A percentile compares a stretch with the other conserved stretches of the same genome.
These are phyloP conservation scores for Amanita rimosa DNA, from an alignment of 768 basidiomycete species.

Conservation along the genomic window DNA sequence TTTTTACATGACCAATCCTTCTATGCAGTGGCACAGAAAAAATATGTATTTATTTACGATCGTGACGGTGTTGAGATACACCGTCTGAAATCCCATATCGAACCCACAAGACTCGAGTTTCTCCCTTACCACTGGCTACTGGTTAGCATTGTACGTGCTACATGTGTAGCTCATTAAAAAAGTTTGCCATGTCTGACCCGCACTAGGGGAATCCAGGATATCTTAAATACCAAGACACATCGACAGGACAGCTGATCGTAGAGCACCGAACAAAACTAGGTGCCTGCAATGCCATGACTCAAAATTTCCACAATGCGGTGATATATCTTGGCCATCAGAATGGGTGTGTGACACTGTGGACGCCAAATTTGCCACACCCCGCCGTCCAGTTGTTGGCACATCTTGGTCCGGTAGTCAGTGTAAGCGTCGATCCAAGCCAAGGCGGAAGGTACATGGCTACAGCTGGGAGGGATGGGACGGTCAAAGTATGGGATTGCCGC, in stretches of 20 bases:
- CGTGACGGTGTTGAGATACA: slow-evolving; percentile 90
- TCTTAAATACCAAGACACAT: slow-evolving; percentile 94
- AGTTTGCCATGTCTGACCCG: not conserved
- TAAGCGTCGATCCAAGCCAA: slow-evolving; percentile 75
- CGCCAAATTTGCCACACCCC: slow-evolving; percentile 85
- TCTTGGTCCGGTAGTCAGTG: slow-evolving; percentile 71
- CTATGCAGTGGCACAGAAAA: slow-evolving; percentile 92
- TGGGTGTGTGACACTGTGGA: slow-evolving; percentile 94
- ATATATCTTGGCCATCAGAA: slow-evolving; percentile 93
- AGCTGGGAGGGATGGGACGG: slow-evolving; percentile 72
- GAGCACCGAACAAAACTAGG: slow-evolving; percentile 90
- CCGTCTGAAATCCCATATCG: slow-evolving; percentile 71
- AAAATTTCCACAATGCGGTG: slow-evolving; percentile 90
- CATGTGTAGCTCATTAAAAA: slow-evolving; percentile 1
- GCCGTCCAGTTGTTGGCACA: slow-evolving; percentile 90
- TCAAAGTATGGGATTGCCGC: slow-evolving; percentile 95
- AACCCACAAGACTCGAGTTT: slow-evolving; percentile 84
- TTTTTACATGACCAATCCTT: slow-evolving; percentile 90
- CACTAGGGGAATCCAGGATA: slow-evolving; percentile 76
- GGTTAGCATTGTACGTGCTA: slow-evolving; percentile 56
- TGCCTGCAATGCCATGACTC: slow-evolving; percentile 72
- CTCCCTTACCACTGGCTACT: slow-evolving; percentile 95
- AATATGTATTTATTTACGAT: slow-evolving; percentile 95
- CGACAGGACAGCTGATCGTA: slow-evolving; percentile 78
- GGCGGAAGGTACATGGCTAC: slow-evolving; percentile 90